phyloP scores from a whole-genome alignment of 805 yeast species.

The Metschnikowia bowlesiae region DNA sequence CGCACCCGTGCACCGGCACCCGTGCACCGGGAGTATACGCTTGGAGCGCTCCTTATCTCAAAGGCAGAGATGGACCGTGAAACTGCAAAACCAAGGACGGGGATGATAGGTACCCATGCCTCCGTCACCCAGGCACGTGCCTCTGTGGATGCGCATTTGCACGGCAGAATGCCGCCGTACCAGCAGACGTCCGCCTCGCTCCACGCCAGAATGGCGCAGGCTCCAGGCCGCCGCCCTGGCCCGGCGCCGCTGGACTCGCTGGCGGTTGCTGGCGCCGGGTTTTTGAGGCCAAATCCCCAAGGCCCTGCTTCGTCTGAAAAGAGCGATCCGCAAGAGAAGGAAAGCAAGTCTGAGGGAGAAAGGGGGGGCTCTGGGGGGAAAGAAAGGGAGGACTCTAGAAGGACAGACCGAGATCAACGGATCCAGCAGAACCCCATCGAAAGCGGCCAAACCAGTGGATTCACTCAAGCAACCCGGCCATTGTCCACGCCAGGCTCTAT shows the following conservation, averaged over 20 bases:
- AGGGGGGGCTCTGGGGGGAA: no score
- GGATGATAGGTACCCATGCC: constrained; percentile 13
- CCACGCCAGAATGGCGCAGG: constrained; percentile 7
- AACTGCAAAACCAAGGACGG: background rate
- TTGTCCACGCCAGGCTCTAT: no score
- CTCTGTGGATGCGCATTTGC: constrained; percentile 41
- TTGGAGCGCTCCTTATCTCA: background rate
- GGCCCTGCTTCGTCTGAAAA: no score
- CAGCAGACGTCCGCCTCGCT: constrained; percentile 9
- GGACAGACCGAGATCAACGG: no score
- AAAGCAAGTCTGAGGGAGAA: no score
- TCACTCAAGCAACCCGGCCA: no score
- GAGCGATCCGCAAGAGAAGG: no score
- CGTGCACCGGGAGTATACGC: background rate
- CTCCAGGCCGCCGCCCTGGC: background rate
- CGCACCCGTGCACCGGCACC: background rate
- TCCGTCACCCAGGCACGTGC: constrained; percentile 1
- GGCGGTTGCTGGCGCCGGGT: no score
- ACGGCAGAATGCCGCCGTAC: constrained; percentile 30
- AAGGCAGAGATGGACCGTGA: background rate
- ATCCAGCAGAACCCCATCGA: no score
- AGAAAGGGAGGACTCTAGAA: no score
- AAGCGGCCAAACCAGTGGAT: no score
- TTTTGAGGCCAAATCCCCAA: no score
- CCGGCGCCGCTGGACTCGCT: background rate